Evolutionary conservation across 352 stramenopile genomes (phyloP), one percentile per base, ranked within the genome.

Genomic region (Halophytophthora batemanensis): DNA sequence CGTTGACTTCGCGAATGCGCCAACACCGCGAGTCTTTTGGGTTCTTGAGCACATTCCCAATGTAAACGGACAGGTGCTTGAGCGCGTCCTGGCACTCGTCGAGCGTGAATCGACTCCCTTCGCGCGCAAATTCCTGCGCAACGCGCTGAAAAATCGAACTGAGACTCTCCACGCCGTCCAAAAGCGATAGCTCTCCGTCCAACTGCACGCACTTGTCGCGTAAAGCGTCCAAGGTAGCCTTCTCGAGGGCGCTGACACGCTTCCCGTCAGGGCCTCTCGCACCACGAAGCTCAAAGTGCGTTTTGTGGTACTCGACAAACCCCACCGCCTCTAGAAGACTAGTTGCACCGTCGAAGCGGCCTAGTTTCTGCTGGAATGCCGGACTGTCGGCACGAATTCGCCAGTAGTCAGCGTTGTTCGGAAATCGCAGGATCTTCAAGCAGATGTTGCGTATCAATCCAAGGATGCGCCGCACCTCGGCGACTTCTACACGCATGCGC

Each of bases 361-460:
- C 76, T 12, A 90, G 53, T 45, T 90, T 87, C 22, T 71, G 64
- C 14, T 87, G 62, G 34, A 90, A 90, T 4, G 67, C 74, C 5
- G 53, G 12, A 11, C 56, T 86, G 41, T 87, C 73, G 0, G 62
- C 63, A 23, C 79, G 79, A 31, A 90, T 56, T 5, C 79, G 56
- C 79, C 79, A 90, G 45, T 90, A 90, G 25, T 86, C 76, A 2
- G 74, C 60, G 23, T 90, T 86, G 44, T 90, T 78, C 2, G 79
- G 79, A 41, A 84, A 90, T 3, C 76, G 69, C 23, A 90, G 49
- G 3, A 90, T 67, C 54, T 90, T 87, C 1, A 87, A 49, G 34
- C 76, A 87, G 6, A 90, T 57, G 35, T 66, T 87, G 3, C 72
- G 55, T 2, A 84, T 50, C 1, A 87, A 41, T 1, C 53, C 51